A percentile compares a stretch with the other conserved stretches of the same genome.
Conservation (phyloP, 2,329 filamentous ascomycete species). For the Phyllosticta ampelicida region DNA sequence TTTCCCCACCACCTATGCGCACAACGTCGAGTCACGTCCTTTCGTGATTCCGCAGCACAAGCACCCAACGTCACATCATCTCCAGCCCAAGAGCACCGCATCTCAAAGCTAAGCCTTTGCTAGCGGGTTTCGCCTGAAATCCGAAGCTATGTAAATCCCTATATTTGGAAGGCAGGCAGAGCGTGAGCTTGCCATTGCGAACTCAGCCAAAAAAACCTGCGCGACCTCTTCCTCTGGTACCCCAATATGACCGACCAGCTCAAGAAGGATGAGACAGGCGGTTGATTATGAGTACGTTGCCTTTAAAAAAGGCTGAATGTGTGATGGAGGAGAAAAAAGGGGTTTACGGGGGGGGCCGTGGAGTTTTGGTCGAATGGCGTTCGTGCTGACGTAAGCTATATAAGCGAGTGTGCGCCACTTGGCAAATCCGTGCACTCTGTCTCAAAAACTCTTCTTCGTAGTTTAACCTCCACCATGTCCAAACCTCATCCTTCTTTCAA, state of each 20-base stretch:
- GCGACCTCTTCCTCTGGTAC: conserved; percentile 26
- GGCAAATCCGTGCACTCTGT: background rate
- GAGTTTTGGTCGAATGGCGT: conserved; percentile 1
- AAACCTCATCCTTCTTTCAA: no score
- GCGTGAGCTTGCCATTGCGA: conserved; percentile 17
- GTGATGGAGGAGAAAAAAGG: conserved; percentile 19
- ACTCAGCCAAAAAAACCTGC: conserved; percentile 1
- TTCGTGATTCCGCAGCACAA: background rate
- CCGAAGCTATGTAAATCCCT: background rate
- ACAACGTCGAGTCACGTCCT: background rate
- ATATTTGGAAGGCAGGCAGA: conserved; percentile 29
- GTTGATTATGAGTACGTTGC: conserved; percentile 35
- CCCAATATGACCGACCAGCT: conserved; percentile 37
- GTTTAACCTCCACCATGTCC: no score
- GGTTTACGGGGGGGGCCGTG: background rate
- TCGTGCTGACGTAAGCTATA: conserved; percentile 3
- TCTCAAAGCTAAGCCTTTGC: background rate
- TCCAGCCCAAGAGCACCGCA: background rate
- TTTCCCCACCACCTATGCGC: background rate
- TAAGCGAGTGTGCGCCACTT: background rate
- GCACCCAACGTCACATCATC: background rate
- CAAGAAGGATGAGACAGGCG: conserved; percentile 24
- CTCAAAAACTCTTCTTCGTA: no score
- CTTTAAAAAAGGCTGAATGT: conserved; percentile 25
- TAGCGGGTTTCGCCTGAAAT: background rate